Percentiles rank a stretch among this genome's conserved stretches.
phyloP scores from a whole-genome alignment of 2,329 filamentous ascomycete genomes.

The Colletotrichum paranaense region DNA sequence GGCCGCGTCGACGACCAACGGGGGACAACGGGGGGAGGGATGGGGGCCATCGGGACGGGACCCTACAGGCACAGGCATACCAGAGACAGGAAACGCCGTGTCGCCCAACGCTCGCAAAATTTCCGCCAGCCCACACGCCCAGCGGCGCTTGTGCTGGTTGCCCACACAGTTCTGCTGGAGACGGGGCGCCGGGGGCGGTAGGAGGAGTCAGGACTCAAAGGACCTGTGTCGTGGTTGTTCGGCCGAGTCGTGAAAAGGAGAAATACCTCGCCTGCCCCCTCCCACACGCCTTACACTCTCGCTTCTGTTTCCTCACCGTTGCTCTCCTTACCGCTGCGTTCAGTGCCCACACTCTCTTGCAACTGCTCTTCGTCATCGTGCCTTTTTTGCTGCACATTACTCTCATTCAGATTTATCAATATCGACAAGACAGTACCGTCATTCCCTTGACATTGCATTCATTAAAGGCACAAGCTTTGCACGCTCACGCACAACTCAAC shows the following conservation, averaged over 20 bases:
- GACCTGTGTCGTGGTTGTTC: neutral
- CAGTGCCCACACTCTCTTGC: slow-evolving; percentile 35
- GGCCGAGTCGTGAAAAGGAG: slow-evolving; percentile 29
- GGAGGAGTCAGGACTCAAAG: neutral
- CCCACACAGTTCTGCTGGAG: neutral
- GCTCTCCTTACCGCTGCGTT: slow-evolving; percentile 23
- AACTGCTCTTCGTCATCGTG: slow-evolving; percentile 31
- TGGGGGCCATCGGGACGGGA: neutral
- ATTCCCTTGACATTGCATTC: slow-evolving; percentile 26
- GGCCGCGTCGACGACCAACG: slow-evolving; percentile 20
- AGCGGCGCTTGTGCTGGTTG: slow-evolving; percentile 13
- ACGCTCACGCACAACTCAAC: slow-evolving; percentile 1
- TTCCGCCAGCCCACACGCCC: slow-evolving; percentile 27
- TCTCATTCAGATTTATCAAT: slow-evolving; percentile 16
- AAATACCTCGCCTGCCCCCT: slow-evolving; percentile 33
- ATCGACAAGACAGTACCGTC: slow-evolving; percentile 32
- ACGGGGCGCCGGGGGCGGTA: neutral
- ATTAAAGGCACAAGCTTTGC: neutral
- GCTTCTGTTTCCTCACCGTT: slow-evolving; percentile 9
- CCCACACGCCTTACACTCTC: neutral
- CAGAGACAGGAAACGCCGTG: slow-evolving; percentile 24
- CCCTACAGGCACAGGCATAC: slow-evolving; percentile 7
- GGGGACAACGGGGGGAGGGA: neutral
- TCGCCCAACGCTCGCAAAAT: slow-evolving; percentile 26
- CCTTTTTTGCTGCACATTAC: slow-evolving; percentile 29